Evolutionary conservation across 257 asterid species (phyloP).

Genomic region (Anisodus acutangulus): DNA sequence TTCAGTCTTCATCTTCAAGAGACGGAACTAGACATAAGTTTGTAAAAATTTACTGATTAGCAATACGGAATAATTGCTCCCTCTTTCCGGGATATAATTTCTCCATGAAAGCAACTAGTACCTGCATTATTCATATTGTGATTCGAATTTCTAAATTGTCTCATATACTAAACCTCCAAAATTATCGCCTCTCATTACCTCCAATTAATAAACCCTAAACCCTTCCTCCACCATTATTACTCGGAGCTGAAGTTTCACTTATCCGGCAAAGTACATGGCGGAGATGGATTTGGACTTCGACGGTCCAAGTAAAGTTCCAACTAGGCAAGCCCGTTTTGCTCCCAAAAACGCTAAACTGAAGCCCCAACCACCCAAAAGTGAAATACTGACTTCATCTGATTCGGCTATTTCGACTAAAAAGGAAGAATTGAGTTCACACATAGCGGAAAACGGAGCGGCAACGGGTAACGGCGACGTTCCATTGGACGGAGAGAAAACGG

Average conservation of each 20-base stretch:
- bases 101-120: too few species aligned
- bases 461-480: conserved; percentile 25
- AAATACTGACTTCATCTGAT: conserved; percentile 27
- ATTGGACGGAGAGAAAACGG: conserved; percentile 48
- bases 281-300: conserved; percentile 64
- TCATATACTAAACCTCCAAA: too few species aligned
- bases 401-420: conserved; percentile 37
- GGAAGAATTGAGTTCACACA: conserved; percentile 41
- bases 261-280: conserved; percentile 38
- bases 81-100: too few species aligned
- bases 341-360: conserved; percentile 66
- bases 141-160: too few species aligned
- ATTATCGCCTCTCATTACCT: not conserved
- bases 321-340: conserved; percentile 57
- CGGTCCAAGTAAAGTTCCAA: conserved; percentile 42
- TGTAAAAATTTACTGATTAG: too few species aligned
- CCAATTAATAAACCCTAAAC: conserved; percentile 35
- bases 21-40: too few species aligned
- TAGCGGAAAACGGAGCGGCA: conserved; percentile 25
- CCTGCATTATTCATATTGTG: too few species aligned
- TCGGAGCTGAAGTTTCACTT: not conserved
- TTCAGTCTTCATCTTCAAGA: too few species aligned
- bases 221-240: not conserved
- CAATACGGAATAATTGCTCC: too few species aligned
- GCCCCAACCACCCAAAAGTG: conserved; percentile 39